A percentile compares a stretch with the other conserved stretches of the same genome.
Conservation (phyloP, 2,329 filamentous ascomycete genomes). For the Colletotrichum filicis region DNA sequence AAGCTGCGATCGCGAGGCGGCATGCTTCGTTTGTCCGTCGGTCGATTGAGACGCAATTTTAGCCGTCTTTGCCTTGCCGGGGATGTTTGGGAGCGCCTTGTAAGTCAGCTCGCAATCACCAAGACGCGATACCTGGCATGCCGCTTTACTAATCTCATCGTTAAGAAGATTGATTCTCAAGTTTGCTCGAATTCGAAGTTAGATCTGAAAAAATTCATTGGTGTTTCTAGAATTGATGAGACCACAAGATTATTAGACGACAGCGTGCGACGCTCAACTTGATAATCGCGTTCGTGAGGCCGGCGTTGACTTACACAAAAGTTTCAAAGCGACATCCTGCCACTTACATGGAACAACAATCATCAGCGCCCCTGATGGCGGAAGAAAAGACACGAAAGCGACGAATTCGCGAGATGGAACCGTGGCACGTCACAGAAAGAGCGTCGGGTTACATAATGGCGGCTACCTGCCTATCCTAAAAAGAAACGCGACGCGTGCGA, state of each 20-base stretch:
- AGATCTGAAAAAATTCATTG: neutral
- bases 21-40: neutral
- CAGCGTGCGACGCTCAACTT: neutral
- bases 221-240: neutral
- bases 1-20: neutral
- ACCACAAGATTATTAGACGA: neutral
- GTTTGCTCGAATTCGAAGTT: neutral
- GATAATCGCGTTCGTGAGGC: neutral
- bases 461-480: conserved; percentile 22
- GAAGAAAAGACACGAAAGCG: neutral
- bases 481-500: conserved; percentile 34
- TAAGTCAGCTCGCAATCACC: neutral
- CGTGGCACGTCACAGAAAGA: neutral
- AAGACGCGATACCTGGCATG: neutral
- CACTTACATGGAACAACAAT: neutral
- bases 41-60: neutral
- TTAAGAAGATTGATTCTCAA: neutral
- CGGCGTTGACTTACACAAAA: neutral
- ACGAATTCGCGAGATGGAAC: neutral
- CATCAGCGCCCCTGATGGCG: neutral
- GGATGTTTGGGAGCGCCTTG: neutral
- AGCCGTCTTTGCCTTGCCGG: neutral
- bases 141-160: neutral
- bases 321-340: neutral
- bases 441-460: conserved; percentile 29